Conservation (phyloP, 352 stramenopile genomes). For the Pythium insidiosum region DNA sequence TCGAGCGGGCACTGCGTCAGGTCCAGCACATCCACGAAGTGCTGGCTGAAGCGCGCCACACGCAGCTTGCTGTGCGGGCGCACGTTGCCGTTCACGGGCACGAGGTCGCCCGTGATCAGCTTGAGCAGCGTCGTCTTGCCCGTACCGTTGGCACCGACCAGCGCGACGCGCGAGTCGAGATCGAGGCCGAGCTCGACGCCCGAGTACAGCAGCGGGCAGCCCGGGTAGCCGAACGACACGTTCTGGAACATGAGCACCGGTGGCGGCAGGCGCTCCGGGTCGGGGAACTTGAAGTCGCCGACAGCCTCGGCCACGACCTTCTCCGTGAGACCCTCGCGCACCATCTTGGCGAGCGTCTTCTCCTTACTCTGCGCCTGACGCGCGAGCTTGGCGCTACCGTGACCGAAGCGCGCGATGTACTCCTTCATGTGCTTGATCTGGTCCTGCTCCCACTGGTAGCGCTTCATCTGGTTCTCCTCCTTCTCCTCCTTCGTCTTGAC, state of each 20-base stretch:
- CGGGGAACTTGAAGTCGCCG: constrained; percentile 95
- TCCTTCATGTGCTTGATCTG: constrained; percentile 99
- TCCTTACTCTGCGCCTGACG: constrained; percentile 97
- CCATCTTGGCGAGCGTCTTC: constrained; percentile 99
- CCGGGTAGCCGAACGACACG: constrained; percentile 94
- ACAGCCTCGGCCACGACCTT: constrained; percentile 86
- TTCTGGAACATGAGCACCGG: constrained; percentile 97
- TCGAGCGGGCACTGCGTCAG: constrained; percentile 92
- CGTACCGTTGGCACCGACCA: constrained; percentile 96
- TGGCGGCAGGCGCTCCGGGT: constrained; percentile 92
- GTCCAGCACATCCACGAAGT: constrained; percentile 98
- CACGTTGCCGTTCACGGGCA: constrained; percentile 91
- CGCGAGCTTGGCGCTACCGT: constrained; percentile 96
- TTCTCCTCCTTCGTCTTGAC: constrained; percentile 94
- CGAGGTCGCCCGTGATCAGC: constrained; percentile 94
- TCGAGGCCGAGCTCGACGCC: constrained; percentile 95
- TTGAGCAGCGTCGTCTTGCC: constrained; percentile 98
- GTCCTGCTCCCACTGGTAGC: constrained; percentile 96
- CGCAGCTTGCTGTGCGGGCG: constrained; percentile 94
- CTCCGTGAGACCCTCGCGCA: constrained; percentile 92
- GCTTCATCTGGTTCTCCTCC: constrained; percentile 98
- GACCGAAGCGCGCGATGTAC: constrained; percentile 98
- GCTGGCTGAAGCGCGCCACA: constrained; percentile 96
- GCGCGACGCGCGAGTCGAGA: constrained; percentile 94
- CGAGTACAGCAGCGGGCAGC: constrained; percentile 87